These are phyloP conservation scores for Cajanus cajan DNA, from an alignment of 306 rosid species.

Conservation along the genomic window DNA sequence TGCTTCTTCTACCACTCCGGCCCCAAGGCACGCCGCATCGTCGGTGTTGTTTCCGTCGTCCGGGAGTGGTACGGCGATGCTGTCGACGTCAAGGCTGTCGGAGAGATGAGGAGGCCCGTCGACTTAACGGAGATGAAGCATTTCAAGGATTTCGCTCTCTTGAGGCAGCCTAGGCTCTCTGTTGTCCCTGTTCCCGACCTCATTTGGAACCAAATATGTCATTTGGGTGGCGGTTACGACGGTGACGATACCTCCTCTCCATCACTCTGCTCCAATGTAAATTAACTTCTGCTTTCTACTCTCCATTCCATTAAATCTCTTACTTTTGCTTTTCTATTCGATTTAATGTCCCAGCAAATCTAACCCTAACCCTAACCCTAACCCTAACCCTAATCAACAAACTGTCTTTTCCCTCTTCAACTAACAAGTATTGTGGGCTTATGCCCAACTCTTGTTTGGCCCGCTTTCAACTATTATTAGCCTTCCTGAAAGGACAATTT, in stretches of 20 bases:
- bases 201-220: constrained; percentile 60
- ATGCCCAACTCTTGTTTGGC: not conserved
- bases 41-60: constrained; percentile 68
- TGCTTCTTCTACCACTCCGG: constrained; percentile 93
- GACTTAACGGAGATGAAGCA: constrained; percentile 79
- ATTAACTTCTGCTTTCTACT: not conserved
- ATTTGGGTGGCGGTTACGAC: constrained; percentile 69
- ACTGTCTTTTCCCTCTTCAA: not conserved
- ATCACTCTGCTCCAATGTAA: not conserved
- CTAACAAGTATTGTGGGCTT: not conserved
- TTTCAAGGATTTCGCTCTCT: constrained; percentile 53
- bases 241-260: constrained; percentile 48
- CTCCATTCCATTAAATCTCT: not conserved
- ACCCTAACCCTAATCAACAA: not conserved
- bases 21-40: constrained; percentile 67
- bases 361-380: not conserved
- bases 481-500: too few relatives aligned
- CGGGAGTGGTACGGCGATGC: constrained; percentile 48
- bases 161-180: constrained; percentile 71
- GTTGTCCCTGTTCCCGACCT: constrained; percentile 63
- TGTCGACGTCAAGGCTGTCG: constrained; percentile 72
- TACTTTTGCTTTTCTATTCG: not conserved
- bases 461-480: too few relatives aligned
- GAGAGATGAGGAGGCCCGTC: constrained; percentile 75
- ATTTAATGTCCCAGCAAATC: too few relatives aligned